Percentiles rank a stretch among this genome's conserved stretches.
phyloP scores from a whole-genome alignment of 306 rosid genomes.

The Medicago ruthenica region DNA sequence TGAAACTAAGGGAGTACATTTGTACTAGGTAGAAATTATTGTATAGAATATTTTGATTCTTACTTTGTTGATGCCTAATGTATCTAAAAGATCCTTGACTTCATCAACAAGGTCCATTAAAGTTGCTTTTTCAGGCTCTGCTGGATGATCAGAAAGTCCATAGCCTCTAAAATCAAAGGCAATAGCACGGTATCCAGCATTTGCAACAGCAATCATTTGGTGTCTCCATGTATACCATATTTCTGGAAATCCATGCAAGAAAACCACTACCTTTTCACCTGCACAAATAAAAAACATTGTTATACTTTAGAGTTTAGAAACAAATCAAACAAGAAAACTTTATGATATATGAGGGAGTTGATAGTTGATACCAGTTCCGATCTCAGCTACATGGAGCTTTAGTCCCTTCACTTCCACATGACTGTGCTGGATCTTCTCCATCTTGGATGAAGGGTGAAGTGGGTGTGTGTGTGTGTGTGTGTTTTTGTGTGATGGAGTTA shows the following conservation, averaged over 20 bases:
- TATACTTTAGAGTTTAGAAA: background rate
- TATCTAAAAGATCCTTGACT: slow-evolving; percentile 56
- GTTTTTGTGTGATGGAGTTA: background rate
- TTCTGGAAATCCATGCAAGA: slow-evolving; percentile 85
- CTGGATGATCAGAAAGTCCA: slow-evolving; percentile 77
- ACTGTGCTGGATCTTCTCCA: slow-evolving; percentile 70
- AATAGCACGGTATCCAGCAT: slow-evolving; percentile 68
- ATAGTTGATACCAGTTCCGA: slow-evolving; percentile 52
- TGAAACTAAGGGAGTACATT: background rate
- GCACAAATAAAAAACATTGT: slow-evolving; percentile 6
- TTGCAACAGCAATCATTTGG: slow-evolving; percentile 74
- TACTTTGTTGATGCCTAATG: slow-evolving; percentile 64
- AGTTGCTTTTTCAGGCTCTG: slow-evolving; percentile 57
- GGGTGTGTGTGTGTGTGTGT: background rate
- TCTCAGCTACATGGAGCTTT: slow-evolving; percentile 74
- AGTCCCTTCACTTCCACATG: slow-evolving; percentile 67
- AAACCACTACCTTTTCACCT: slow-evolving; percentile 70
- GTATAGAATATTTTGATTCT: background rate
- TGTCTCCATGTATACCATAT: slow-evolving; percentile 85
- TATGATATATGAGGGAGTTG: background rate
- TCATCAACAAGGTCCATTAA: slow-evolving; percentile 56
- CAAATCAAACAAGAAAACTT: background rate
- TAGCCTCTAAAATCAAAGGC: slow-evolving; percentile 79
- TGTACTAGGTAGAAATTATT: background rate
- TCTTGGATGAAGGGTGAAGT: slow-evolving; percentile 5